phyloP scores from a whole-genome alignment of 768 basidiomycete species.

The Strobilomyces echinocephalus region DNA sequence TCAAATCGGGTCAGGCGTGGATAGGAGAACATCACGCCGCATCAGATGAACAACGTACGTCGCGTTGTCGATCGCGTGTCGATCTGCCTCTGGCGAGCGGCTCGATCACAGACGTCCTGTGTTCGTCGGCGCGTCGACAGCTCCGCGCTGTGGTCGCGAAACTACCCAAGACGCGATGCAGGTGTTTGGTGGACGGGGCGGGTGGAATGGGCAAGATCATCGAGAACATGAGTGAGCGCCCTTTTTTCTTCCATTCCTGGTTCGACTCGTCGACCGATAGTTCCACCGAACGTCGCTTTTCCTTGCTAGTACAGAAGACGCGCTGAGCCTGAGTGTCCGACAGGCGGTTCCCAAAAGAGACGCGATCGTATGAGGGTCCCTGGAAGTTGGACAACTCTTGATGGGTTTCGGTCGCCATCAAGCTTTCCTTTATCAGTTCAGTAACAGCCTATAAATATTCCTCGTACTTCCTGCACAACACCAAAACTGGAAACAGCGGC shows the following conservation, averaged over 20 bases:
- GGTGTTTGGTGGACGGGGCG: slow-evolving; percentile 85
- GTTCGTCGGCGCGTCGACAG: background rate
- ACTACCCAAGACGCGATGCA: slow-evolving; percentile 69
- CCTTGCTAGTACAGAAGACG: slow-evolving; percentile 75
- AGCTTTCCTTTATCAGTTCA: no score
- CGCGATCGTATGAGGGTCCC: slow-evolving; percentile 18
- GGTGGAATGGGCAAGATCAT: slow-evolving; percentile 84
- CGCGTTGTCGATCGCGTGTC: background rate
- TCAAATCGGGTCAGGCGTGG: slow-evolving; percentile 85
- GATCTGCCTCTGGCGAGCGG: background rate
- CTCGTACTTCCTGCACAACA: no score
- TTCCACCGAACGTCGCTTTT: slow-evolving; percentile 81
- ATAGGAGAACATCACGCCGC: slow-evolving; percentile 82
- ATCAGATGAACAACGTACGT: slow-evolving; percentile 85
- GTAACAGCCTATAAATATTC: no score
- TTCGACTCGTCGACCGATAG: slow-evolving; percentile 30
- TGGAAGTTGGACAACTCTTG: no score
- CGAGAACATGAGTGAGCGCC: slow-evolving; percentile 59
- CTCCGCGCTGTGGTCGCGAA: slow-evolving; percentile 46
- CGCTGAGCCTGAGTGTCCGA: slow-evolving; percentile 67
- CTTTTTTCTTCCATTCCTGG: background rate
- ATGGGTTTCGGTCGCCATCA: no score
- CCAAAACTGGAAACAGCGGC: background rate
- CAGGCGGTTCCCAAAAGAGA: slow-evolving; percentile 63
- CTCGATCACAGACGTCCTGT: slow-evolving; percentile 39